These are phyloP conservation scores for Serendipita sp. DNA, from an alignment of 768 basidiomycete genomes.

Conservation along the genomic window DNA sequence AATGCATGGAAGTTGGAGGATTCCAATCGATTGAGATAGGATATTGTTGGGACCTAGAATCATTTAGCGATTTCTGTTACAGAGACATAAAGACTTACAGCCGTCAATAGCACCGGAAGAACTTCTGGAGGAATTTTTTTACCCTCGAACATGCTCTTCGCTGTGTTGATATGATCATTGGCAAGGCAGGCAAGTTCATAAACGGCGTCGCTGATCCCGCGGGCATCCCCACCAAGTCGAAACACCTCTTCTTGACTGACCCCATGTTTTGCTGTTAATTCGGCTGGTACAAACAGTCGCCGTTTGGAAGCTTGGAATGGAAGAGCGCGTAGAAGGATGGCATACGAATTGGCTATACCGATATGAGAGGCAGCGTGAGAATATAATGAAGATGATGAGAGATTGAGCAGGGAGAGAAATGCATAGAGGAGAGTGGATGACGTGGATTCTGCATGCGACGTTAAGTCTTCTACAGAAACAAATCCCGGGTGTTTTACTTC, in stretches of 20 bases:
- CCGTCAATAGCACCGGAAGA: conserved; percentile 57
- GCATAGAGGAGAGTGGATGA: conserved; percentile 66
- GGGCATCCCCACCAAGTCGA: conserved; percentile 24
- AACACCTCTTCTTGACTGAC: conserved; percentile 72
- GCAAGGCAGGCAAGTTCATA: conserved; percentile 71
- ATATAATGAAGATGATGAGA: conserved; percentile 30
- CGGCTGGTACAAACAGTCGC: conserved; percentile 62
- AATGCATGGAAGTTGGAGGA: conserved; percentile 58
- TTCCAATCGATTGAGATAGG: conserved; percentile 52
- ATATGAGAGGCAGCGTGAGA: conserved; percentile 74
- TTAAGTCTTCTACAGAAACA: conserved; percentile 39
- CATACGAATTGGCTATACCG: conserved; percentile 55
- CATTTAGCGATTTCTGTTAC: background rate
- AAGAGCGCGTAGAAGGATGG: conserved; percentile 57
- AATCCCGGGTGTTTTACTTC: conserved; percentile 22
- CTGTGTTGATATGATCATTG: conserved; percentile 64
- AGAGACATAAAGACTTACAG: conserved; percentile 31
- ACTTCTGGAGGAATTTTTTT: conserved; percentile 37
- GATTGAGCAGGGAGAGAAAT: conserved; percentile 47
- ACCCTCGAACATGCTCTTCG: conserved; percentile 46
- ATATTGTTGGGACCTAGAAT: conserved; percentile 49
- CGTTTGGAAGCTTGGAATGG: conserved; percentile 63
- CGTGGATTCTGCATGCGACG: conserved; percentile 63
- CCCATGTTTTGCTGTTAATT: conserved; percentile 62
- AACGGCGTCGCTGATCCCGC: conserved; percentile 59